phyloP scores from a whole-genome alignment of 768 basidiomycete species.

The Tulasnella sp. region DNA sequence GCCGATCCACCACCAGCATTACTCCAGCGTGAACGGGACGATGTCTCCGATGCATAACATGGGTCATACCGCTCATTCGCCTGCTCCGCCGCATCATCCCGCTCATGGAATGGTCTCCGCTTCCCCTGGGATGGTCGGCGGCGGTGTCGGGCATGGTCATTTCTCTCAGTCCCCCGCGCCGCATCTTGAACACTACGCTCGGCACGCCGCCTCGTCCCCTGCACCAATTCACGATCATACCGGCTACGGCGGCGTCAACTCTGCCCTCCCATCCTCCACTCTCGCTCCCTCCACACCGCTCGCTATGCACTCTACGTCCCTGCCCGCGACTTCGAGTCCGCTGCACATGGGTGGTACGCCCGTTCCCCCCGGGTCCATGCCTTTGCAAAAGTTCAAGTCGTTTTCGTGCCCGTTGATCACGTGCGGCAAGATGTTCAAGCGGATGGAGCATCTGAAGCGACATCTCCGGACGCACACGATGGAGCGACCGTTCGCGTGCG shows the following conservation, averaged over 20 bases:
- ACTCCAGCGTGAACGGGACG: background rate
- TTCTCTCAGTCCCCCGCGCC: background rate
- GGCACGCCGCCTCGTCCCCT: slow-evolving; percentile 56
- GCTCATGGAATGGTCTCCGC: background rate
- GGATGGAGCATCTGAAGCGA: slow-evolving; percentile 82
- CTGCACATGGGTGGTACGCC: background rate
- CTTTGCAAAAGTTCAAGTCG: slow-evolving; percentile 24
- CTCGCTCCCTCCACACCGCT: background rate
- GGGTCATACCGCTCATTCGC: background rate
- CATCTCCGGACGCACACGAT: slow-evolving; percentile 83
- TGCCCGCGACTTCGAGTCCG: background rate
- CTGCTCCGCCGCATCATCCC: background rate
- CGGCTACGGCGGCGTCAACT: background rate
- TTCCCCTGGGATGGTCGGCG: background rate
- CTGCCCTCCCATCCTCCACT: slow-evolving; percentile 5
- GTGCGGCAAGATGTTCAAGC: slow-evolving; percentile 79
- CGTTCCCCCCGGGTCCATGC: slow-evolving; percentile 17
- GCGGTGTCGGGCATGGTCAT: background rate
- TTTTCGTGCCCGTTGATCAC: slow-evolving; percentile 77
- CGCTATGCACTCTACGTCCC: background rate
- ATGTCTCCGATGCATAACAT: background rate
- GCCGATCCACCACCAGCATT: background rate
- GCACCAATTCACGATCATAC: slow-evolving; percentile 14
- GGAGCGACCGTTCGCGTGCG: slow-evolving; percentile 73
- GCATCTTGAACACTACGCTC: slow-evolving; percentile 16